Evolutionary conservation across 2,329 filamentous ascomycete genomes (phyloP).

Genomic region (Sclerotinia subarctica): DNA sequence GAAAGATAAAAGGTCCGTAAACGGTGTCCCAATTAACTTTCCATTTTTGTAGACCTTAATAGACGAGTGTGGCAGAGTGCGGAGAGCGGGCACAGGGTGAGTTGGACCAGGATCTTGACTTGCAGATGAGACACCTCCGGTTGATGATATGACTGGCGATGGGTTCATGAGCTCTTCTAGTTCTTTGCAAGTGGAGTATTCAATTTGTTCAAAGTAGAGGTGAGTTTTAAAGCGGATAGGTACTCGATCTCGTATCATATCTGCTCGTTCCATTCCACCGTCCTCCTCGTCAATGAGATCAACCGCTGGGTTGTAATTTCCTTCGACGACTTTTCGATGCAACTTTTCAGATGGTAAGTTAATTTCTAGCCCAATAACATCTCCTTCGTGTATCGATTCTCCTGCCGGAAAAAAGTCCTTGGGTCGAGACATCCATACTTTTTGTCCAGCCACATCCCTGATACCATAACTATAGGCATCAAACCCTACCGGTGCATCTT

Average conservation of each 20-base stretch:
- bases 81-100: slow-evolving; percentile 69
- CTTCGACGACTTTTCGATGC: slow-evolving; percentile 84
- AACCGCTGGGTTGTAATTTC: slow-evolving; percentile 81
- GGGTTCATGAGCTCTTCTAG: slow-evolving; percentile 81
- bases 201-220: slow-evolving; percentile 89
- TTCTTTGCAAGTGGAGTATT: slow-evolving; percentile 83
- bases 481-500: slow-evolving; percentile 81
- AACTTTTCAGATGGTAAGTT: slow-evolving; percentile 80
- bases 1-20: slow-evolving; percentile 84
- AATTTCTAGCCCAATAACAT: slow-evolving; percentile 92
- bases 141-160: slow-evolving; percentile 47
- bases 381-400: slow-evolving; percentile 79
- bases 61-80: slow-evolving; percentile 79
- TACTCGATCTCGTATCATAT: slow-evolving; percentile 92
- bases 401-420: slow-evolving; percentile 80
- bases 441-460: slow-evolving; percentile 84
- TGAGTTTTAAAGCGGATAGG: slow-evolving; percentile 92
- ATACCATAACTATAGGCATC: slow-evolving; percentile 93
- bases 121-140: slow-evolving; percentile 39
- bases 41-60: slow-evolving; percentile 96
- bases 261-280: slow-evolving; percentile 56
- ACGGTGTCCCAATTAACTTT: slow-evolving; percentile 77
- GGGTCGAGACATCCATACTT: slow-evolving; percentile 90
- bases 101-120: slow-evolving; percentile 63
- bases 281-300: slow-evolving; percentile 58